Base-by-base conservation (phyloP, 2,329 filamentous ascomycete species). In the Sporothrix dimorphospora region DNA sequence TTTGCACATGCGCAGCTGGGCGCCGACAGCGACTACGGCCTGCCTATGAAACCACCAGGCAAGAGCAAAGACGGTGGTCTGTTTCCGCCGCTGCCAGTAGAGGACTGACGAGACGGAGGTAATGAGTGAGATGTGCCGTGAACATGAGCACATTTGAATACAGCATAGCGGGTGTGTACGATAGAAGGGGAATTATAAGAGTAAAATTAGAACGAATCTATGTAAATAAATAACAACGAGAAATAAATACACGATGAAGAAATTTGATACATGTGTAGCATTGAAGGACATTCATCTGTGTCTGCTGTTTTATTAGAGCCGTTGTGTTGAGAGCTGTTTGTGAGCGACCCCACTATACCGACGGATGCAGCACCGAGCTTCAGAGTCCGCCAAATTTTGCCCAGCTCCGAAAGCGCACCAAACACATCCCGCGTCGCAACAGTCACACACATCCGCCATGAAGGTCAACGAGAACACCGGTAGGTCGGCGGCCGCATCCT, bases 1-100 rank as follows among this genome's bases (percentile, higher is more conserved):
- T 87, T 94, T 73, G 83, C 86, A 21, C 87, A 89, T 78, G 91
- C 93, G 5, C 79, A 76, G 34, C 82, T 90, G 38, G 89, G 89
- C 1, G 84, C 81, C 9, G 96, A 98, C 81, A 77, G 84, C 47
- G 83, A 85, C 1, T 98, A 97, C 80, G 95, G 94, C 9, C 76
- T 77, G 16, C 76, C 81, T 1, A 71, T 77, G 67, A 73, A 75
- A n/a, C n/a, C 76, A 4, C 75, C 81, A 1, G 81, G 82, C 6
- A 80, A 76, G 66, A 78, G 80, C 57, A 80, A 81, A 19, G 81
- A 81, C 73, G 81, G 82, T 30, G 81, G 81, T 0, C 76, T 90
- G 55, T 90, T 90, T 75, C 88, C 88, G 40, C 86, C 85, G 1
- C 72, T 86, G 30, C 75, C 81, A 3, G 79, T 84, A 0, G 82